Evolutionary conservation across 495 filamentous ascomycete genomes (phyloP).

Genomic region (Aspergillus heteromorphus): DNA sequence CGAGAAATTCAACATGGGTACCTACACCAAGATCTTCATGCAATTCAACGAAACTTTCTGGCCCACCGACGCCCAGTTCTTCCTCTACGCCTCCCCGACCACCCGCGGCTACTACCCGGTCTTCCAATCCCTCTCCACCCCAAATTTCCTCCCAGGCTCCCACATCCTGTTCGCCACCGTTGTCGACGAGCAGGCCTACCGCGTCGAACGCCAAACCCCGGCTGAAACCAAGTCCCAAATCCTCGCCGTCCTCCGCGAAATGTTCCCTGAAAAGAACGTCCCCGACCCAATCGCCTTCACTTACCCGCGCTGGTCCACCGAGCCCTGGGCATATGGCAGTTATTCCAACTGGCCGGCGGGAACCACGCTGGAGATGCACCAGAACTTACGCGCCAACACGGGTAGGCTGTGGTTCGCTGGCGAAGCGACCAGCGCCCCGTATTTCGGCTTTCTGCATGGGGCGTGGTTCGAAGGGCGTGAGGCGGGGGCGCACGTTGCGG

Average conservation of each 20-base stretch:
- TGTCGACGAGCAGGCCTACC: conserved; percentile 53
- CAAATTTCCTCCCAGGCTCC: conserved; percentile 56
- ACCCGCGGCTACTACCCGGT: conserved; percentile 65
- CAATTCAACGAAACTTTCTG: conserved; percentile 71
- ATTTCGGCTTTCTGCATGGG: conserved; percentile 69
- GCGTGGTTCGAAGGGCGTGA: conserved; percentile 58
- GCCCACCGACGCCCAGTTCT: conserved; percentile 60
- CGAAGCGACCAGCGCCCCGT: conserved; percentile 63
- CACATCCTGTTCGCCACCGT: conserved; percentile 71
- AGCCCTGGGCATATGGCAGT: conserved; percentile 62
- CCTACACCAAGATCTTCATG: conserved; percentile 75
- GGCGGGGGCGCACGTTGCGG: conserved; percentile 47
- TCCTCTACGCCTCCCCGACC: conserved; percentile 62
- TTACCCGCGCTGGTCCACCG: conserved; percentile 65
- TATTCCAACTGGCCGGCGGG: conserved; percentile 72
- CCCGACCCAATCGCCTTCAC: conserved; percentile 64
- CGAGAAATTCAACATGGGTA: conserved; percentile 64
- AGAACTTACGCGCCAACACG: conserved; percentile 67
- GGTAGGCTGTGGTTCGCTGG: conserved; percentile 65
- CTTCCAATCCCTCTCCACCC: conserved; percentile 59
- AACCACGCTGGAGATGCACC: conserved; percentile 61
- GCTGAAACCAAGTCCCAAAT: conserved; percentile 55
- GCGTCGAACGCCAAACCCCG: conserved; percentile 59
- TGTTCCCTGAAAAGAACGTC: conserved; percentile 58
- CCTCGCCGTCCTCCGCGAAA: conserved; percentile 55